Evolutionary conservation across 1,284 basidiomycete genomes (phyloP).

Genomic region (Trichosporon ovoides): DNA sequence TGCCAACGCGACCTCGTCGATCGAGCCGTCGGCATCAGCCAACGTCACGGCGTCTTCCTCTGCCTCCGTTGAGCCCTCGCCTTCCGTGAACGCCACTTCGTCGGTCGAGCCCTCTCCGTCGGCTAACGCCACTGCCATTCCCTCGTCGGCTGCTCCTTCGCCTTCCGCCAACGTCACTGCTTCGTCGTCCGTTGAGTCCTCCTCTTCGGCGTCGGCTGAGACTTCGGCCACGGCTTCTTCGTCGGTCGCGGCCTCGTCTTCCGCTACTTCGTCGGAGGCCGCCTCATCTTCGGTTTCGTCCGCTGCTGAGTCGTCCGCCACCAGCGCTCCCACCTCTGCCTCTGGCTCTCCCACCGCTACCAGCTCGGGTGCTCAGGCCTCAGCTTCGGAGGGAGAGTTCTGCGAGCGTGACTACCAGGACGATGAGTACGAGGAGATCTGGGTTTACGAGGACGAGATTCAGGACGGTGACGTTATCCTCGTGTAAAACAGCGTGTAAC

Average conservation of each 20-base stretch:
- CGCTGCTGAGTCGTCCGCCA: neutral
- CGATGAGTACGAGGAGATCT: slow-evolving; percentile 34
- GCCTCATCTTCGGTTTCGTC: slow-evolving; percentile 1
- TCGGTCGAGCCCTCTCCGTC: neutral
- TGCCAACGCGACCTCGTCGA: neutral
- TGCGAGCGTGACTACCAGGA: slow-evolving; percentile 18
- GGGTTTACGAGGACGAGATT: slow-evolving; percentile 33
- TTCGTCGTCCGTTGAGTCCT: slow-evolving; percentile 2
- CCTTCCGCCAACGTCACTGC: neutral
- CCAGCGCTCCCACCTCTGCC: neutral
- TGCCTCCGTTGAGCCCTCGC: neutral
- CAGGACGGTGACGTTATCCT: slow-evolving; percentile 24
- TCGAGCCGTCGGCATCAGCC: neutral
- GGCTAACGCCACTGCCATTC: neutral
- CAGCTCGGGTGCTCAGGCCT: slow-evolving; percentile 1
- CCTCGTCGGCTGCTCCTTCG: neutral
- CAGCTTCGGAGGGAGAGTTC: slow-evolving; percentile 6
- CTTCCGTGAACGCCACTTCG: neutral
- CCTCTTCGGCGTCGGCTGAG: slow-evolving; percentile 2
- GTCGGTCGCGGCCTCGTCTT: neutral
- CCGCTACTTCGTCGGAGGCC: neutral
- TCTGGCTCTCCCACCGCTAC: neutral
- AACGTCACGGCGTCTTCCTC: slow-evolving; percentile 1
- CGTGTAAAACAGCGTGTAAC: slow-evolving; percentile 8
- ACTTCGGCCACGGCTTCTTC: slow-evolving; percentile 2